Base-by-base conservation (phyloP, 2,329 filamentous ascomycete species). In the Rhynchosporium agropyri region DNA sequence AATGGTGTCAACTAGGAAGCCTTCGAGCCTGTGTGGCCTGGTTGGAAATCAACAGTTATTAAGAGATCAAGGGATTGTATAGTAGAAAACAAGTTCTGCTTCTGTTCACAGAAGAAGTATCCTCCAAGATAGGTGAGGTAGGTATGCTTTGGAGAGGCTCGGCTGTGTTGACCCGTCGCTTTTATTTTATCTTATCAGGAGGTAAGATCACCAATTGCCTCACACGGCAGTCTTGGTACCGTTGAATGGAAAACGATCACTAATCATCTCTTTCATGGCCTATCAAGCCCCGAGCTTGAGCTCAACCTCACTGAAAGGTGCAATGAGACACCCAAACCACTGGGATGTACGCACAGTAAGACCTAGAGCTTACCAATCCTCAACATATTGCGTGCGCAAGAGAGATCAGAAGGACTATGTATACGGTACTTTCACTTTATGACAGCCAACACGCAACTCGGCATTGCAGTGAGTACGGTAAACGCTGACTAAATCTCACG, bases 331-430 rank as follows among this genome's bases (percentile, higher is more conserved):
- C 46, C 3, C 10, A 20, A 36, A 12, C 4, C 12, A 31, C 31
- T 40, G 33, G 28, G 46, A 33, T 42, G 46, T 42, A 54, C 31
- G 49, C 38, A 60, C 48, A 60, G 38, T 60, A 54, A 60, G 49
- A 45, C 10, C 40, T 4, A 33, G 9, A 10, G 49, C 58, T 60
- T 60, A 60, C 48, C 58, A 60, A 60, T 60, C 49, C 26, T 38
- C 38, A 43, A 43, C 4, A 46, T 12, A 46, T 59, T 42, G 29
- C 57, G 46, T 50, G 36, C 57, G 57, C 57, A 59, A 50, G 36
- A 43, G 10, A 20, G 15, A 38, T 40, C 50, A 53, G 31, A 53
- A 53, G 50, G 50, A 12, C 15, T 8, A 3, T 2, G 20, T 20
- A 20, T 20, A 20, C 20, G 20, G 20, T 33, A n/a, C 28, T 8